Percentiles rank a stretch among this genome's conserved stretches.
phyloP scores from a whole-genome alignment of 164 flowering plant genomes.

The Annona cherimola region DNA sequence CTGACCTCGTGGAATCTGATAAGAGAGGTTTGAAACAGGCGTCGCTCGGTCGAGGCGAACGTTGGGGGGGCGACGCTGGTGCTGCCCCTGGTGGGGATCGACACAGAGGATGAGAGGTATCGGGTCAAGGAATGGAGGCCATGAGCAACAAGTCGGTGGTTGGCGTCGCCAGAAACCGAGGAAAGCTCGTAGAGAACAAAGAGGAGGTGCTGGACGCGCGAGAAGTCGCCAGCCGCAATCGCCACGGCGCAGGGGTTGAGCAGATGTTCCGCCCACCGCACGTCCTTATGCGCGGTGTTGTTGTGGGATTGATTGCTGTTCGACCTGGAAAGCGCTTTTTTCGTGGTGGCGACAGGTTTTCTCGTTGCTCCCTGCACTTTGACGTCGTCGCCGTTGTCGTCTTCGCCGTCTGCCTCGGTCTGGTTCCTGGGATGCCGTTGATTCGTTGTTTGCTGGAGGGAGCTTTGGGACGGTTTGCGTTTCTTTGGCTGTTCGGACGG shows the following conservation, averaged over 20 bases:
- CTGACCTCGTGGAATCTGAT: conserved; percentile 59
- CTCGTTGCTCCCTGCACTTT: conserved; percentile 23
- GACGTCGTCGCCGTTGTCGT: conserved; percentile 8
- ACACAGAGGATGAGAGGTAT: conserved; percentile 26
- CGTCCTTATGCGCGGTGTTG: conserved; percentile 36
- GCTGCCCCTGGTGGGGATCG: conserved; percentile 15
- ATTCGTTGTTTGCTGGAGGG: conserved; percentile 11
- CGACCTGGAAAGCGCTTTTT: conserved; percentile 21
- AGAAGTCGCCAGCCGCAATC: conserved; percentile 35
- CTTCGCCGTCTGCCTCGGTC: conserved; percentile 8
- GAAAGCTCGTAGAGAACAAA: conserved; percentile 68
- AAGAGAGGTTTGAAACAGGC: conserved; percentile 46
- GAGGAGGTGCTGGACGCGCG: conserved; percentile 60
- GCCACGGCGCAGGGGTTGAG: conserved; percentile 76
- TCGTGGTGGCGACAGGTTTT: conserved; percentile 27
- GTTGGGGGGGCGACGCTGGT: conserved; percentile 5
- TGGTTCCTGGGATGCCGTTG: conserved; percentile 18
- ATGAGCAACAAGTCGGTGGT: conserved; percentile 56
- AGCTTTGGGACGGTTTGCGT: conserved; percentile 28
- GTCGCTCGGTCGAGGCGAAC: conserved; percentile 49
- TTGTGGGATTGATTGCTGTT: conserved; percentile 25
- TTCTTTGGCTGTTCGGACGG: conserved; percentile 38
- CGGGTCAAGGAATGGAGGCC: conserved; percentile 56
- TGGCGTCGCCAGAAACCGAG: conserved; percentile 63
- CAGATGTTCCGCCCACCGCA: conserved; percentile 84